These are phyloP conservation scores for Laetiporus sulphureus DNA, from an alignment of 1,284 basidiomycete genomes.

Conservation along the genomic window DNA sequence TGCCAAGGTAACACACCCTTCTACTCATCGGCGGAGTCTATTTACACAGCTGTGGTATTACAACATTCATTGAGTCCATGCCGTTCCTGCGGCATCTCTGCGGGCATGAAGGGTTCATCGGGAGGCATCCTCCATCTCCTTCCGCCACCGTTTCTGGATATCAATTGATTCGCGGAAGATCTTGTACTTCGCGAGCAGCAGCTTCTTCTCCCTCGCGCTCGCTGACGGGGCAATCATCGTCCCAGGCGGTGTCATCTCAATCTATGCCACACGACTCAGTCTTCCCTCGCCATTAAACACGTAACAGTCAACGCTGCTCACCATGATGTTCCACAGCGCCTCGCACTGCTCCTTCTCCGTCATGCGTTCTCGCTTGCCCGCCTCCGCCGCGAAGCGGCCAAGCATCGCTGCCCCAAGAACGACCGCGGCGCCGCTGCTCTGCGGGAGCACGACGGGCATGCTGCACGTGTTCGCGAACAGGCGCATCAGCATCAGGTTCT, in stretches of 20 bases:
- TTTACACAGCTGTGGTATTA: too few species aligned
- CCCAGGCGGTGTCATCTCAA: constrained; percentile 89
- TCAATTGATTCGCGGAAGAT: constrained; percentile 89
- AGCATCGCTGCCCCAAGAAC: constrained; percentile 93
- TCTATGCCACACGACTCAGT: constrained; percentile 33
- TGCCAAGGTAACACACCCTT: too few species aligned
- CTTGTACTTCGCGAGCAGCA: constrained; percentile 89
- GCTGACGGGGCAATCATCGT: constrained; percentile 67
- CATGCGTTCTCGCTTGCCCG: constrained; percentile 30
- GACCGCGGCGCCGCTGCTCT: constrained; percentile 75
- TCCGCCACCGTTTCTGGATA: constrained; percentile 80
- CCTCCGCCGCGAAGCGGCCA: constrained; percentile 80
- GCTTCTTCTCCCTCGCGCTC: constrained; percentile 55
- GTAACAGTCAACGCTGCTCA: constrained; percentile 26
- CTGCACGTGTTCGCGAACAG: constrained; percentile 84
- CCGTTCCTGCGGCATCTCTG: too few species aligned
- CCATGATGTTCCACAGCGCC: constrained; percentile 91
- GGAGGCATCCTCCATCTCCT: constrained; percentile 57
- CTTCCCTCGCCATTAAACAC: not conserved
- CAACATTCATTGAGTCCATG: too few species aligned
- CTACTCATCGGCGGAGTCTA: too few species aligned
- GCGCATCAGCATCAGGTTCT: constrained; percentile 79
- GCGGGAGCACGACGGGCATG: constrained; percentile 82
- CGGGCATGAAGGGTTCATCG: constrained; percentile 7
- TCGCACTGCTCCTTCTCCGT: constrained; percentile 52